Evolutionary conservation across 768 basidiomycete species (phyloP).

Genomic region (Agaricus blazei): DNA sequence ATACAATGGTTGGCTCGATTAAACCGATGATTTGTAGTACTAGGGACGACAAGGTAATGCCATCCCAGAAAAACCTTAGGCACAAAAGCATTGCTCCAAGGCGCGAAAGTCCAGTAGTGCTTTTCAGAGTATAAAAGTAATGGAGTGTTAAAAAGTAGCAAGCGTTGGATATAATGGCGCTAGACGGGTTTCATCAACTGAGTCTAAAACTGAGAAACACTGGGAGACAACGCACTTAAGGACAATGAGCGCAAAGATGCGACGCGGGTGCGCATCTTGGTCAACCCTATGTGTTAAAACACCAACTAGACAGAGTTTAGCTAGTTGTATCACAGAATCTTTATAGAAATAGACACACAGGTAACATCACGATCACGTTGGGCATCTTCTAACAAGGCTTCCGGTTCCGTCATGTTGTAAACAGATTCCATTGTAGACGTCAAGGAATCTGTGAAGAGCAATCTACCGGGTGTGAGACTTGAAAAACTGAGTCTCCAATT

Average conservation of each 20-base stretch:
- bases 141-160: conserved; percentile 14
- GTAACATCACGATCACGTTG: conserved; percentile 21
- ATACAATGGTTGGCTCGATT: conserved; percentile 17
- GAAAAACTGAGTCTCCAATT: conserved; percentile 29
- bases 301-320: conserved; percentile 17
- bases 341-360: conserved; percentile 15
- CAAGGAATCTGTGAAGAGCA: conserved; percentile 13
- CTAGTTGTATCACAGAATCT: not conserved
- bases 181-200: not conserved
- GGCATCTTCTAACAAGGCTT: conserved; percentile 14
- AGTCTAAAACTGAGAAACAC: too few relatives aligned
- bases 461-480: conserved; percentile 19
- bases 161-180: conserved; percentile 11
- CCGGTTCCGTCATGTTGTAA: conserved; percentile 17
- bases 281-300: conserved; percentile 22
- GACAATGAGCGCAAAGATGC: conserved; percentile 6
- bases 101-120: conserved; percentile 27
- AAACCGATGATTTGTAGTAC: not conserved
- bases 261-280: conserved; percentile 25
- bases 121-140: conserved; percentile 30
- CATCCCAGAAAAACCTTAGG: conserved; percentile 7
- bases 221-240: conserved; percentile 14
- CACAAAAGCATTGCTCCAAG: conserved; percentile 19
- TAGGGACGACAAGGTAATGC: not conserved
- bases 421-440: not conserved